These are phyloP conservation scores for Saccharum officinarum DNA, from an alignment of 176 grass and related monocot species.

Conservation along the genomic window DNA sequence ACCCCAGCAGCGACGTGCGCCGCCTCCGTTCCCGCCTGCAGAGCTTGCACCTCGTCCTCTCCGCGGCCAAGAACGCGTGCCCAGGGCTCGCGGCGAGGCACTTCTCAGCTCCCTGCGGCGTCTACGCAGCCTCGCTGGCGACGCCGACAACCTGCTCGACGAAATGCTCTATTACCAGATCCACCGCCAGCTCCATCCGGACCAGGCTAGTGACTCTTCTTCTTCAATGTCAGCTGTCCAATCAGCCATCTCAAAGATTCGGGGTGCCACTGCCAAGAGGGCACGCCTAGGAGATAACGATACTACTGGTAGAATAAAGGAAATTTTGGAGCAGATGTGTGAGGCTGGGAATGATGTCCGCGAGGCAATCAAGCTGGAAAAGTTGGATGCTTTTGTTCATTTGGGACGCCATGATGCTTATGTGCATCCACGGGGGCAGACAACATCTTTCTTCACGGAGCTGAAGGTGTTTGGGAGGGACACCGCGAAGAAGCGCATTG, in stretches of 20 bases:
- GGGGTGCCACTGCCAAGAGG: not conserved
- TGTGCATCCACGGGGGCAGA: not conserved
- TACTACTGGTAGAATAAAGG: not conserved
- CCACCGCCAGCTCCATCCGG: not conserved
- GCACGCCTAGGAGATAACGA: not conserved
- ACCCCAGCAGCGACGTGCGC: not conserved
- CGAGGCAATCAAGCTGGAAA: conserved; percentile 12
- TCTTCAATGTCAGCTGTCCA: not conserved
- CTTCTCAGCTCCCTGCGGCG: not conserved
- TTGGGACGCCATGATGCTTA: not conserved
- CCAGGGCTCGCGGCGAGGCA: too few species aligned
- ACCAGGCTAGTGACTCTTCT: not conserved
- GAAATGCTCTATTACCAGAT: conserved; percentile 11
- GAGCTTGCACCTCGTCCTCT: too few species aligned
- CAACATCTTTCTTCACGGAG: not conserved
- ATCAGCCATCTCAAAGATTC: not conserved
- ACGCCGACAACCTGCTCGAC: conserved; percentile 7
- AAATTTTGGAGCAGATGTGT: conserved; percentile 4
- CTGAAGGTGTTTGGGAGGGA: conserved; percentile 10
- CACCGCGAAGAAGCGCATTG: not conserved
- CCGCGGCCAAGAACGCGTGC: too few species aligned
- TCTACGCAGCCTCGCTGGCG: not conserved
- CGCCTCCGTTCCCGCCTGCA: too few species aligned
- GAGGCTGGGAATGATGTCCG: conserved; percentile 19
- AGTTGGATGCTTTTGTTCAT: not conserved